Base-by-base conservation (phyloP, 345 rosid genomes). In the Aquilaria malaccensis region DNA sequence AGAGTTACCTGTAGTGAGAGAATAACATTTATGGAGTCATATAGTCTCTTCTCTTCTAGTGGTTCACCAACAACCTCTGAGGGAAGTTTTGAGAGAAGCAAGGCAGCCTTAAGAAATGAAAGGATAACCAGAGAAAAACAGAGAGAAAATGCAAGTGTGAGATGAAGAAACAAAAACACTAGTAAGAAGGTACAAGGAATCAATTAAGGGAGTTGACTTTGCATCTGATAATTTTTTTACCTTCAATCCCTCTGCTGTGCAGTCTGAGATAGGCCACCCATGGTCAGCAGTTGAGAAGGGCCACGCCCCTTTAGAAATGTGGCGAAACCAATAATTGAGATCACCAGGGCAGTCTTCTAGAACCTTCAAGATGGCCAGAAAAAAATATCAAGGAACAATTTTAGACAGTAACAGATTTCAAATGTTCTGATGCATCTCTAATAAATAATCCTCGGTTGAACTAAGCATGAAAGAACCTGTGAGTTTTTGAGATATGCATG, bases 251-350 rank as follows among this genome's bases (percentile, higher is more conserved):
- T 94, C 99, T 58, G 95, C 86, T 0, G 97, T 83, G 82, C 95
- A 88, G 65, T 94, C 99, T 29, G 97, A 94, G 72, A 90, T 87
- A 57, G 96, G 97, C 97, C 97, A 94, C 74, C 99, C 96, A 3
- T 93, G 99, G 79, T 90, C 99, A 45, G 80, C 92, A 45, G 96
- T 90, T 57, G 99, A 94, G 78, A 90, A 94, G 65, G 97, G 93
- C 97, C 99, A 90, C 64, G 95, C 99, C 56, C 97, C 99, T 77
- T 90, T 94, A 59, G 99, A 94, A 75, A 94, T 88, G 80, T 94
- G 99, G 48, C 96, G 95, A 45, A 90, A 85, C 97, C 97, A 90
- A 72, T 56, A 76, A 45, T 73, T 66, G 70, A 86, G 91, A 72
- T 89, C 83, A 65, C 96, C 96, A 3, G 86, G 87, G 80, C 97